Evolutionary conservation across 73 alveolate genomes (phyloP).

Genomic region (Symbiodinium natans): DNA sequence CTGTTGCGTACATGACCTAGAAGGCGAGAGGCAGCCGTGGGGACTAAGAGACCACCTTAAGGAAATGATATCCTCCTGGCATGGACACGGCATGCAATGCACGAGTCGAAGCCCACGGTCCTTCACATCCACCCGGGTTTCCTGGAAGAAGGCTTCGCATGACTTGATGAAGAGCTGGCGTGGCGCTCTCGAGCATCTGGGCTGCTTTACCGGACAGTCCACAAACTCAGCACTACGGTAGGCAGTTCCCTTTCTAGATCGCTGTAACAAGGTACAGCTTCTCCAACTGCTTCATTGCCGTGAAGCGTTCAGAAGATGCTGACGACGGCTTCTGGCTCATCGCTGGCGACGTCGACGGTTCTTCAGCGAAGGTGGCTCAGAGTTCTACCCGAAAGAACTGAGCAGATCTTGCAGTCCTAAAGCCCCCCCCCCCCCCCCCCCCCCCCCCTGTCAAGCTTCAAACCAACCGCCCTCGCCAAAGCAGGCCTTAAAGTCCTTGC

Average conservation of each 20-base stretch:
- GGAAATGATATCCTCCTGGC: not conserved
- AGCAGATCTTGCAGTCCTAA: too few species aligned
- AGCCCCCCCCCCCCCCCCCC: too few species aligned
- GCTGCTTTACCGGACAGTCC: not conserved
- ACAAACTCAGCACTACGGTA: not conserved
- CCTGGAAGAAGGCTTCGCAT: not conserved
- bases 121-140: conserved; percentile 34
- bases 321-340: conserved; percentile 18
- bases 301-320: not conserved
- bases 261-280: not conserved
- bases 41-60: not conserved
- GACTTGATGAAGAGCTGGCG: not conserved
- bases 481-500: too few species aligned
- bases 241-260: not conserved
- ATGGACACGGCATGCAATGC: not conserved
- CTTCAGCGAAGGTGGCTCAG: not conserved
- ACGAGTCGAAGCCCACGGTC: not conserved
- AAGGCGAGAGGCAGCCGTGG: not conserved
- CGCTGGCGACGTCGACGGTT: not conserved
- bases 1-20: not conserved
- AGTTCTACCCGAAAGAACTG: too few species aligned
- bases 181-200: not conserved
- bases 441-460: too few species aligned
- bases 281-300: conserved; percentile 6
- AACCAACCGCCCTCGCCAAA: too few species aligned